Conservation (phyloP, 345 rosid species). For the Eutrema japonicum region DNA sequence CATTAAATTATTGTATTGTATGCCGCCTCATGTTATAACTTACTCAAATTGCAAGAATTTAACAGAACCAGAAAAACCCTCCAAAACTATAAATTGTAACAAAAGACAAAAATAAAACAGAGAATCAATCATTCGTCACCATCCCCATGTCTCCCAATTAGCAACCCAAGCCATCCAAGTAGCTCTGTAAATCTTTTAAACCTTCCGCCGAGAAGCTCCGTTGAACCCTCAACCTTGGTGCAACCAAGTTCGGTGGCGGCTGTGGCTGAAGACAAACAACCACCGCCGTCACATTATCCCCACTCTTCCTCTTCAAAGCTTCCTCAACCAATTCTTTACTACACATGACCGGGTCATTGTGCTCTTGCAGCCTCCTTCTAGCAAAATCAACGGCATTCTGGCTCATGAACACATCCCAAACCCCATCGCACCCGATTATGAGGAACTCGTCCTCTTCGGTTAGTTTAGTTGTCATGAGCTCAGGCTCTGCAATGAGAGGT, state of each 20-base stretch:
- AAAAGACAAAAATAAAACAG: conserved; percentile 21
- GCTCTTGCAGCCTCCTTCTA: conserved; percentile 79
- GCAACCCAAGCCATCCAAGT: conserved; percentile 58
- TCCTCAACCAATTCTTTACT: conserved; percentile 77
- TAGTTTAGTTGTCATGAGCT: conserved; percentile 59
- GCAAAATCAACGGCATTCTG: conserved; percentile 93
- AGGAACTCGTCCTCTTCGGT: conserved; percentile 83
- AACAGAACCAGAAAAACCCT: conserved; percentile 26
- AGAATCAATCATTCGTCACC: conserved; percentile 41
- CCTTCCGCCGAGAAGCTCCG: conserved; percentile 80
- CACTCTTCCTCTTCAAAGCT: conserved; percentile 87
- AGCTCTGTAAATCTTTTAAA: conserved; percentile 74
- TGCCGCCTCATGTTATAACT: conserved; percentile 38
- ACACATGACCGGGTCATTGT: conserved; percentile 75
- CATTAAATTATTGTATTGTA: conserved; percentile 30
- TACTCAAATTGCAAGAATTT: conserved; percentile 40
- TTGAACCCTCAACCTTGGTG: conserved; percentile 66
- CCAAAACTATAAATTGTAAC: conserved; percentile 34
- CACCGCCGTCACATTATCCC: conserved; percentile 74
- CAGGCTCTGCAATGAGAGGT: conserved; percentile 88
- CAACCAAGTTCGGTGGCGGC: conserved; percentile 70
- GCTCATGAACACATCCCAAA: conserved; percentile 93
- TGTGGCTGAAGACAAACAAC: conserved; percentile 76
- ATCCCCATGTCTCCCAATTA: conserved; percentile 34
- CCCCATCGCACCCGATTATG: conserved; percentile 81